Evolutionary conservation across 148 eudicot species (phyloP), one percentile per base, ranked within the genome.

Genomic region (Fagopyrum esculentum): DNA sequence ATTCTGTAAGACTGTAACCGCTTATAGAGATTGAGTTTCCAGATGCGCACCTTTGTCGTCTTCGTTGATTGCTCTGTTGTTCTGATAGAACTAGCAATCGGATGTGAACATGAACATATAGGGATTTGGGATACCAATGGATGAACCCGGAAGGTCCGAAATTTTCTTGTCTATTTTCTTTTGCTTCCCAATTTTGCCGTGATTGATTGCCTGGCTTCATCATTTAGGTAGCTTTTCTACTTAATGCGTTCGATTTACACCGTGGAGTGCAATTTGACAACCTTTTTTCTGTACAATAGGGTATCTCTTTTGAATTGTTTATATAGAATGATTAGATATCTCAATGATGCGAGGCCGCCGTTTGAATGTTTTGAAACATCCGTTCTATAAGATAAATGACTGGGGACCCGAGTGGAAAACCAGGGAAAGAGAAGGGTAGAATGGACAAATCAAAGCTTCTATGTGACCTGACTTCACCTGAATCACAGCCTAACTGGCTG

Each of bases 151-250:
- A 49, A 49, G 52, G 29, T 56, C 61, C 61, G 26, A 56, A 17
- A 6, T 17, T 56, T 56, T 6, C 26, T 17, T 56, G 8, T 17
- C 11, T 63, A 16, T 1, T 63, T 63, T 4, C n/a, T 10, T 30
- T 63, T 35, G 30, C 69, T 35, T 35, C 45, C 45, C 45, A 63
- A 7, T 11, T 63, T 35, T 63, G 69, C 45, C 71, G 71, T 66
- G 71, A 66, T 66, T 66, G 47, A 66, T 66, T 66, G 70, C 16
- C 45, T 43, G 45, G 47, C 43, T 66, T 66, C 71, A 43, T 40
- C n/a, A 40, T 40, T 57, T 19, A 17, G 35, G 63, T 13, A 17
- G 1, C 57, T 52, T 52, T 15, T 0, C 1, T 15, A 35, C 40
- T 35, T 35, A 35, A 1, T 51, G 55, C 15, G 55, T 51, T 51